A percentile compares a stretch with the other conserved stretches of the same genome.
Evolutionary conservation across 176 grass and related monocot genomes (phyloP).

Genomic region (Oryza nivara): DNA sequence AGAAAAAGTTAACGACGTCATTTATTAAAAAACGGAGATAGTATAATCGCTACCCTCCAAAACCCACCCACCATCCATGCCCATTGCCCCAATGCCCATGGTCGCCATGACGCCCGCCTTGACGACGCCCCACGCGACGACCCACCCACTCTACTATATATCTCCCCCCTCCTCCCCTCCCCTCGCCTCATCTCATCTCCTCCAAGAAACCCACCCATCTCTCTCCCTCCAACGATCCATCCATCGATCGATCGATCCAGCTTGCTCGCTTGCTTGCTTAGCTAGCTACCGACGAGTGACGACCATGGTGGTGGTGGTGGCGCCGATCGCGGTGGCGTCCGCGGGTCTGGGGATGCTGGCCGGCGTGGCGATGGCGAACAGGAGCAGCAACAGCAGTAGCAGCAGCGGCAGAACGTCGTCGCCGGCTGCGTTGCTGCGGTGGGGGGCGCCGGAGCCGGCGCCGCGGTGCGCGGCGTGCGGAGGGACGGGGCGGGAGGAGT

Average conservation of each 20-base stretch:
- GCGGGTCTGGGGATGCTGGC: constrained; percentile 89
- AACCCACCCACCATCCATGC: constrained; percentile 29
- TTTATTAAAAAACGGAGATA: too few relatives aligned
- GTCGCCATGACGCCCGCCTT: constrained; percentile 6
- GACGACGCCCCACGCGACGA: background rate
- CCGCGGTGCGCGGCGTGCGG: constrained; percentile 73
- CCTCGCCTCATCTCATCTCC: background rate
- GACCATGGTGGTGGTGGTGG: constrained; percentile 42
- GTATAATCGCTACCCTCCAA: constrained; percentile 13
- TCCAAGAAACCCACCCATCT: background rate
- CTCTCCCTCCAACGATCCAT: background rate
- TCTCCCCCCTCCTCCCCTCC: background rate
- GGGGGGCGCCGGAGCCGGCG: constrained; percentile 39
- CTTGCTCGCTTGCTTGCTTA: too few relatives aligned
- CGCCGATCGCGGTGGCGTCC: constrained; percentile 72
- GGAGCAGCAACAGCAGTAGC: background rate
- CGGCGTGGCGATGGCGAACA: constrained; percentile 68
- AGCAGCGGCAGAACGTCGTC: background rate
- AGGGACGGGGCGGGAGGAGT: constrained; percentile 68
- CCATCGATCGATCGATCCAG: background rate
- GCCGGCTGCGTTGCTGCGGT: background rate
- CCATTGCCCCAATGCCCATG: background rate
- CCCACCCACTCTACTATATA: constrained; percentile 34
- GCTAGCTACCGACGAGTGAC: too few relatives aligned
- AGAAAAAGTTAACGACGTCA: too few relatives aligned